Conservation (phyloP, 2,329 filamentous ascomycete species). For the Phialophora expanda region DNA sequence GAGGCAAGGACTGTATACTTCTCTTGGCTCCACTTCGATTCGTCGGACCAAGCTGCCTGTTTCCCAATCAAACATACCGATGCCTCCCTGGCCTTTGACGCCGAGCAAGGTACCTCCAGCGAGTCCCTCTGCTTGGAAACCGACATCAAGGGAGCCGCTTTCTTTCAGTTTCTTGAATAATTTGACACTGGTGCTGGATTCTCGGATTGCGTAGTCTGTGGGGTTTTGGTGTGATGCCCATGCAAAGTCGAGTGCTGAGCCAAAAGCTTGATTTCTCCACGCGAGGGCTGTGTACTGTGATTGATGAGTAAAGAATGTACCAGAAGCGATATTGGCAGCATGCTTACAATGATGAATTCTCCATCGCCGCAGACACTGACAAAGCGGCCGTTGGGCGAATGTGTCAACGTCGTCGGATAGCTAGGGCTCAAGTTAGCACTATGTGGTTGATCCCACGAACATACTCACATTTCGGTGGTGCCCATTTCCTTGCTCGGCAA, state of each 20-base stretch:
- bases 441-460: slow-evolving; percentile 48
- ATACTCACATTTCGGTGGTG: slow-evolving; percentile 79
- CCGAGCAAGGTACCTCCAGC: slow-evolving; percentile 88
- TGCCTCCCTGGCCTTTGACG: slow-evolving; percentile 91
- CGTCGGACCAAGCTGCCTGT: slow-evolving; percentile 85
- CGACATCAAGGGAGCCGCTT: slow-evolving; percentile 83
- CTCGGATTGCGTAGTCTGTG: slow-evolving; percentile 96
- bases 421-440: slow-evolving; percentile 17
- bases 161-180: slow-evolving; percentile 98
- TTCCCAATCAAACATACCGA: slow-evolving; percentile 97
- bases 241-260: slow-evolving; percentile 91
- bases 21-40: slow-evolving; percentile 78
- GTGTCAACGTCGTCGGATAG: slow-evolving; percentile 80
- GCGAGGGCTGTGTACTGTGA: slow-evolving; percentile 81
- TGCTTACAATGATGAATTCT: slow-evolving; percentile 81
- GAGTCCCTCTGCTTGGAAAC: slow-evolving; percentile 91
- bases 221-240: slow-evolving; percentile 55
- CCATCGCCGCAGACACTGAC: slow-evolving; percentile 92
- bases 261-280: slow-evolving; percentile 97
- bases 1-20: slow-evolving; percentile 46
- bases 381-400: slow-evolving; percentile 94
- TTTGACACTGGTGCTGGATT: slow-evolving; percentile 89
- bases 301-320: slow-evolving; percentile 12
- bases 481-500: slow-evolving; percentile 93
- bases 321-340: background rate